Percentiles rank a stretch among this genome's conserved stretches.
Evolutionary conservation across 257 asterid genomes (phyloP).

Genomic region (Jaltomata sinuosa): DNA sequence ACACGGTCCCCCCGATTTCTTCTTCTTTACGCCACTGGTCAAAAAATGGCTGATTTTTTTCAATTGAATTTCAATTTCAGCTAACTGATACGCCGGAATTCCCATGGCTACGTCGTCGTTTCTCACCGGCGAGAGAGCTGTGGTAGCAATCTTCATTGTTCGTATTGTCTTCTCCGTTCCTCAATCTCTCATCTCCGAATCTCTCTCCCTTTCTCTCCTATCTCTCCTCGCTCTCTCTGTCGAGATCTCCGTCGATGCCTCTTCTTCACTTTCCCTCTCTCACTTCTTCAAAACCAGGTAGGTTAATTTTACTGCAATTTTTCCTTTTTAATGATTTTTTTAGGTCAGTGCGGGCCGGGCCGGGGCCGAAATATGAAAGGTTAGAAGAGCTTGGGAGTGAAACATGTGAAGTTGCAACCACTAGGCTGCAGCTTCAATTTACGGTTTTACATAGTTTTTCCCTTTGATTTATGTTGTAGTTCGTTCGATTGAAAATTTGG

Average conservation of each 20-base stretch:
- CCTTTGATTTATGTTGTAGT: neutral
- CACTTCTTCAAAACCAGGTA: constrained; percentile 64
- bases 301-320: constrained; percentile 27
- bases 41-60: neutral
- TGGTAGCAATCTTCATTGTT: constrained; percentile 49
- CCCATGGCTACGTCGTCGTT: constrained; percentile 35
- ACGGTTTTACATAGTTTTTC: neutral
- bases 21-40: neutral
- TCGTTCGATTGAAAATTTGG: neutral
- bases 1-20: neutral
- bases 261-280: constrained; percentile 40
- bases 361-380: neutral
- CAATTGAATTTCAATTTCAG: neutral
- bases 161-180: constrained; percentile 50
- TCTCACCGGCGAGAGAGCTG: constrained; percentile 83
- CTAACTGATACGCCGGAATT: neutral
- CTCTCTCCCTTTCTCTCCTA: constrained; percentile 42
- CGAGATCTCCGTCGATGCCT: constrained; percentile 63
- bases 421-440: neutral
- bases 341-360: neutral
- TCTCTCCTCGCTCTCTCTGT: constrained; percentile 63
- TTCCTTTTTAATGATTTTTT: neutral
- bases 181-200: constrained; percentile 42
- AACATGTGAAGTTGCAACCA: neutral
- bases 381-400: neutral